These are phyloP conservation scores for Hypoxylon sp. DNA, from an alignment of 2,329 filamentous ascomycete genomes.

Conservation along the genomic window DNA sequence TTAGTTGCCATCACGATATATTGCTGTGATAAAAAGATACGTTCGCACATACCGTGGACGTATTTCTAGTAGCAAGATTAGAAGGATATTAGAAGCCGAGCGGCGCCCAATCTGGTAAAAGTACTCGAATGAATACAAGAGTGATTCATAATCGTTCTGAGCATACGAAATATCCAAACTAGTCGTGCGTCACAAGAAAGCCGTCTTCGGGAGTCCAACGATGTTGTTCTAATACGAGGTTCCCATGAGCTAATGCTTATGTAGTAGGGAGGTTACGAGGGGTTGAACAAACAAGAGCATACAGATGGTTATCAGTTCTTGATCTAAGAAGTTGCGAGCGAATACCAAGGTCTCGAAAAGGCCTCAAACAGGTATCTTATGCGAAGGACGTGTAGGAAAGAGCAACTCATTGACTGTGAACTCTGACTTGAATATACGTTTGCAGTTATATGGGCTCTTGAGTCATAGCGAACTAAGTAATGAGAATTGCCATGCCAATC, in stretches of 20 bases:
- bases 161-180: slow-evolving; percentile 23
- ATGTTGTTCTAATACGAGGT: slow-evolving; percentile 15
- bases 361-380: neutral
- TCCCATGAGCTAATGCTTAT: neutral
- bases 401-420: neutral
- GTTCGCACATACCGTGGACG: slow-evolving; percentile 21
- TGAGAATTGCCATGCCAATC: neutral
- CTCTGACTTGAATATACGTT: slow-evolving; percentile 10
- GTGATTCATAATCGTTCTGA: slow-evolving; percentile 28
- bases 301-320: neutral
- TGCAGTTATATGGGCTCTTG: neutral
- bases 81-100: slow-evolving; percentile 5
- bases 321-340: slow-evolving; percentile 2
- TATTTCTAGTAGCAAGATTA: neutral
- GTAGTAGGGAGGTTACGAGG: neutral
- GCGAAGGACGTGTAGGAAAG: slow-evolving; percentile 6
- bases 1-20: slow-evolving; percentile 24
- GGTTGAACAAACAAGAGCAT: slow-evolving; percentile 4
- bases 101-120: slow-evolving; percentile 10
- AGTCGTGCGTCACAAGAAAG: slow-evolving; percentile 8
- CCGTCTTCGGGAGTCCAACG: slow-evolving; percentile 6
- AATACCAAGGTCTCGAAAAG: neutral
- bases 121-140: slow-evolving; percentile 24
- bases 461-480: neutral
- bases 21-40: neutral